These are phyloP conservation scores for Gracilariopsis chorda DNA, from an alignment of 23 red algal species.

Conservation along the genomic window DNA sequence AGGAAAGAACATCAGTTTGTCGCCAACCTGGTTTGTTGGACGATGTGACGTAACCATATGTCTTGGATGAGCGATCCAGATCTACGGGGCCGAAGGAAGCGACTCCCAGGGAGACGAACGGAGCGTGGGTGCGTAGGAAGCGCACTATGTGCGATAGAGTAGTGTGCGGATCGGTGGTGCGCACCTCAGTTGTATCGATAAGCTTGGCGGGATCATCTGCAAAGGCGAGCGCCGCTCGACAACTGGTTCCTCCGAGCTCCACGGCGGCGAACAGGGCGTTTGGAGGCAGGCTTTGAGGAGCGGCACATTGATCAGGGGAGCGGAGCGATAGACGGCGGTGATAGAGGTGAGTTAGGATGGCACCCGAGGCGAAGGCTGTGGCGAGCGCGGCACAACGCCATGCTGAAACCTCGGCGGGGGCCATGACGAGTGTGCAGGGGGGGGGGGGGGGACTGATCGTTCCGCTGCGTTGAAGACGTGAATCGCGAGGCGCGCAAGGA, in stretches of 20 bases:
- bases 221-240: conserved; percentile 67
- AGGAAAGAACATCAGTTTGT: conserved; percentile 46
- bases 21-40: conserved; percentile 77
- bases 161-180: conserved; percentile 71
- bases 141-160: conserved; percentile 55
- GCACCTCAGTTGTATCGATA: conserved; percentile 71
- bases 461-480: not conserved
- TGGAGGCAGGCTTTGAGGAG: not conserved
- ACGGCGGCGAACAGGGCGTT: conserved; percentile 68
- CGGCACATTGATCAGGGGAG: not conserved
- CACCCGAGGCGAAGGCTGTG: conserved; percentile 23
- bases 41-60: conserved; percentile 63
- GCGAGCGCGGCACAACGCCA: conserved; percentile 21
- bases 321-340: not conserved
- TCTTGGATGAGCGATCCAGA: conserved; percentile 12
- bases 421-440: not conserved
- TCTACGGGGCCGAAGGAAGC: conserved; percentile 94
- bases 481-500: no score
- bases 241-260: conserved; percentile 95
- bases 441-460: not conserved
- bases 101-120: conserved; percentile 83
- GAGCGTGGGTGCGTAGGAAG: conserved; percentile 63
- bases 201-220: conserved; percentile 56
- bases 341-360: conserved; percentile 30
- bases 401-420: not conserved